These are phyloP conservation scores for Hansenula sp. DNA, from an alignment of 1,139 yeast species.

Conservation along the genomic window DNA sequence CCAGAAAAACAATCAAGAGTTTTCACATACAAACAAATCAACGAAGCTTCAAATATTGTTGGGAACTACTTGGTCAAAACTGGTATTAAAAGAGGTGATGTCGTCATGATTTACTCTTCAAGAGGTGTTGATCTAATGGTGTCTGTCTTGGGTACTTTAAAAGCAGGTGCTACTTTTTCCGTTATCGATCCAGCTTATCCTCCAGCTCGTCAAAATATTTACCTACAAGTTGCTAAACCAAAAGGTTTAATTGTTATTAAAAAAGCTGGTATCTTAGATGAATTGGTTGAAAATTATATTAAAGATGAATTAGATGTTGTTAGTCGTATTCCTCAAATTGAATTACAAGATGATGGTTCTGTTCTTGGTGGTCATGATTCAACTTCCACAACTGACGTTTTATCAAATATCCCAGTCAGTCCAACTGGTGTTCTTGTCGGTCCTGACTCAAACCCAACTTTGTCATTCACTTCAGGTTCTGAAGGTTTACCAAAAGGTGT, in stretches of 20 bases:
- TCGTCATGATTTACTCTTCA: conserved; percentile 95
- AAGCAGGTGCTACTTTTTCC: conserved; percentile 97
- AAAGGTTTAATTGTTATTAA: conserved; percentile 82
- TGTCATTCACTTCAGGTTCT: conserved; percentile 96
- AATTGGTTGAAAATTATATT: conserved; percentile 74
- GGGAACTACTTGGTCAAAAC: conserved; percentile 81
- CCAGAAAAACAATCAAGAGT: conserved; percentile 56
- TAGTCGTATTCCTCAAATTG: conserved; percentile 72
- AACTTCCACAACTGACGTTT: conserved; percentile 42
- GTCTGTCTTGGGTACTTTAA: conserved; percentile 95
- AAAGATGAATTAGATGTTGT: conserved; percentile 64
- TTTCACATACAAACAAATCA: conserved; percentile 80
- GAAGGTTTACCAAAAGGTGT: conserved; percentile 99
- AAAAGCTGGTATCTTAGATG: conserved; percentile 82
- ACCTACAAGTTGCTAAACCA: conserved; percentile 90
- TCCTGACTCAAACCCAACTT: conserved; percentile 95
- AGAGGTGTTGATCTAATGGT: conserved; percentile 96
- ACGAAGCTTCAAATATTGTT: conserved; percentile 90
- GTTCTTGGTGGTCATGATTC: conserved; percentile 51
- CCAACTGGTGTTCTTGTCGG: conserved; percentile 93
- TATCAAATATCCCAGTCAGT: conserved; percentile 43
- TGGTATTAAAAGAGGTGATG: conserved; percentile 87
- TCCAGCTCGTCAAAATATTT: conserved; percentile 93
- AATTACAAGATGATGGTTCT: conserved; percentile 72
- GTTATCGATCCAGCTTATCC: conserved; percentile 99